These are phyloP conservation scores for Thozetella sp. DNA, from an alignment of 495 filamentous ascomycete genomes.

Conservation along the genomic window DNA sequence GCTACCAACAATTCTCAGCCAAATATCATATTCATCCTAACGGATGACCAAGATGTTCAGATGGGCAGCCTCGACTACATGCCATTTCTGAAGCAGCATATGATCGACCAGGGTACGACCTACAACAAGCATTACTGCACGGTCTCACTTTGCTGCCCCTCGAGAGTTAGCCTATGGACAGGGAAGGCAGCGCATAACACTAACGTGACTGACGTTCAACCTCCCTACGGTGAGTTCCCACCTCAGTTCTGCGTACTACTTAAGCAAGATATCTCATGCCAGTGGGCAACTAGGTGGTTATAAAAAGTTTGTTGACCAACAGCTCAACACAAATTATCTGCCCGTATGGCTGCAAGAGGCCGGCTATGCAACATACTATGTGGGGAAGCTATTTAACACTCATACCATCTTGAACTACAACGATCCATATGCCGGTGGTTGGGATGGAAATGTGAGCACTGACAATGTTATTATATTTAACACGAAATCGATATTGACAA, in stretches of 20 bases:
- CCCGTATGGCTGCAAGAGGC: constrained; percentile 70
- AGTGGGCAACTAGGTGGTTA: constrained; percentile 56
- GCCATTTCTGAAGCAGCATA: constrained; percentile 51
- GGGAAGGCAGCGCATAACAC: constrained; percentile 73
- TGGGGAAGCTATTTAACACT: constrained; percentile 71
- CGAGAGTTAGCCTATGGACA: constrained; percentile 64
- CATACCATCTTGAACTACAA: constrained; percentile 62
- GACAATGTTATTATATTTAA: not conserved
- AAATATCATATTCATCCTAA: constrained; percentile 67
- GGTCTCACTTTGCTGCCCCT: constrained; percentile 65
- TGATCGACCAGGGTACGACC: constrained; percentile 56
- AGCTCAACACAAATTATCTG: constrained; percentile 67
- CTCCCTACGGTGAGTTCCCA: constrained; percentile 53
- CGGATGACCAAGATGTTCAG: constrained; percentile 67
- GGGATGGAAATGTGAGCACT: constrained; percentile 22
- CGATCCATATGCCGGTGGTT: constrained; percentile 57
- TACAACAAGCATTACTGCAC: constrained; percentile 64
- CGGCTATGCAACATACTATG: constrained; percentile 74
- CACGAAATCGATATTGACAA: not conserved
- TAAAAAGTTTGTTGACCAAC: constrained; percentile 67
- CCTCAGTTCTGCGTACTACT: too few relatives aligned
- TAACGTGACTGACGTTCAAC: constrained; percentile 72
- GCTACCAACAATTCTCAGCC: constrained; percentile 22
- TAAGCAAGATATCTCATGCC: not conserved
- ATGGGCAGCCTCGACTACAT: constrained; percentile 61